Percentiles rank a stretch among this genome's conserved stretches.
phyloP scores from a whole-genome alignment of 345 rosid species.

The Passiflora organensis region DNA sequence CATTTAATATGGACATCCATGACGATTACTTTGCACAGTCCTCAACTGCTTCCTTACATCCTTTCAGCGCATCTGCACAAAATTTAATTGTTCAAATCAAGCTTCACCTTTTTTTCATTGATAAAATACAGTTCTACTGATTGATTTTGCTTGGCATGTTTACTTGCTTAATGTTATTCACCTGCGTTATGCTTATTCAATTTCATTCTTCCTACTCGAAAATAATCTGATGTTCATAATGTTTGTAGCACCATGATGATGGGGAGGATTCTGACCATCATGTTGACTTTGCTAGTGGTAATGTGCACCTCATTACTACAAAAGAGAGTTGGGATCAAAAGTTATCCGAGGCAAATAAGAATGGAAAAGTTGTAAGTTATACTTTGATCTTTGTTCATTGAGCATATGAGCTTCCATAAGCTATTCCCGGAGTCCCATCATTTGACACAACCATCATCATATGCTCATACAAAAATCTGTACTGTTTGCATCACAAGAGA shows the following conservation, averaged over 20 bases:
- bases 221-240: background rate
- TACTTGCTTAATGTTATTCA: no score
- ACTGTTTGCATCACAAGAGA: no score
- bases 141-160: background rate
- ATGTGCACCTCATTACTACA: conserved; percentile 37
- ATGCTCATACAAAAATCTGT: no score
- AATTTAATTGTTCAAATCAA: background rate
- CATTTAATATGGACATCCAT: no score
- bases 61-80: no score
- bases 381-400: background rate
- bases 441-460: no score
- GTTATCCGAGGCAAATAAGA: conserved; percentile 43
- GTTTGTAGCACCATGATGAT: conserved; percentile 3
- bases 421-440: background rate
- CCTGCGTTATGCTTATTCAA: no score
- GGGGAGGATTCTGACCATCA: conserved; percentile 16
- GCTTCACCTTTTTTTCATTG: background rate
- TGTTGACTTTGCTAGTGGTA: conserved; percentile 32
- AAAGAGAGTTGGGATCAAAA: conserved; percentile 51
- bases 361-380: conserved; percentile 47
- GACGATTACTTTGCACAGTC: no score
- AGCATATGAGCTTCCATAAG: background rate
- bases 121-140: background rate
- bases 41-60: no score
- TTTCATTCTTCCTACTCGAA: no score